These are phyloP conservation scores for Neonothopanus nambi DNA, from an alignment of 1,284 basidiomycete species.

Conservation along the genomic window DNA sequence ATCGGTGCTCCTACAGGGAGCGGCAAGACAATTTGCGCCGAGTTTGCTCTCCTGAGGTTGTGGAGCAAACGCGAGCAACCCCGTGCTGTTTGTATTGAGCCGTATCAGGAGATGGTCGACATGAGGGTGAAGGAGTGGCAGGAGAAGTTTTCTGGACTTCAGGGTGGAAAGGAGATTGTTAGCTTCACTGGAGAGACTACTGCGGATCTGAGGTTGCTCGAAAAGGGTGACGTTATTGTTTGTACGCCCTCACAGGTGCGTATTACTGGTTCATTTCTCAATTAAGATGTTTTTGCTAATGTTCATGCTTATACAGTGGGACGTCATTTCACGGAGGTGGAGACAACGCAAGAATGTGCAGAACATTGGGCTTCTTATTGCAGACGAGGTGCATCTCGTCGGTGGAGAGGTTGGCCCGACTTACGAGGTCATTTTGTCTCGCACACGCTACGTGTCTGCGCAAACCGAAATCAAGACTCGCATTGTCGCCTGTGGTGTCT, in stretches of 20 bases:
- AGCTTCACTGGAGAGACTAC: conserved; percentile 95
- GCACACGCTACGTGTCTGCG: conserved; percentile 94
- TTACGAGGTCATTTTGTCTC: conserved; percentile 94
- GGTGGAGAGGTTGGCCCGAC: conserved; percentile 93
- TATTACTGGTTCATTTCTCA: conserved; percentile 13
- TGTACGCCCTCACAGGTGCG: conserved; percentile 85
- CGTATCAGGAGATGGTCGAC: conserved; percentile 97
- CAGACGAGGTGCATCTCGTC: conserved; percentile 93
- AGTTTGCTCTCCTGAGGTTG: conserved; percentile 89
- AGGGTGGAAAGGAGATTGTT: conserved; percentile 91
- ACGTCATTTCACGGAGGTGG: conserved; percentile 95
- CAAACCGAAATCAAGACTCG: conserved; percentile 91
- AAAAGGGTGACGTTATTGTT: conserved; percentile 91
- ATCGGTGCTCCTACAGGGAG: conserved; percentile 96
- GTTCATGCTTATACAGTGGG: conserved; percentile 68
- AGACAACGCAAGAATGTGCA: conserved; percentile 97
- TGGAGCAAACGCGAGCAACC: conserved; percentile 86
- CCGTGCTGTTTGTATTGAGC: conserved; percentile 95
- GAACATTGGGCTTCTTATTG: conserved; percentile 89
- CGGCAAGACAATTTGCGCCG: conserved; percentile 96
- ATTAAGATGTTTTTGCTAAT: conserved; percentile 2
- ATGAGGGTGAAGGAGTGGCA: conserved; percentile 88
- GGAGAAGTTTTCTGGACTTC: conserved; percentile 78
- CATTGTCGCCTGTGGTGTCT: conserved; percentile 92
- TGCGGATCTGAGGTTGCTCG: conserved; percentile 86